phyloP scores from a whole-genome alignment of 176 grass and related monocot species.

The Ensete glaucum region DNA sequence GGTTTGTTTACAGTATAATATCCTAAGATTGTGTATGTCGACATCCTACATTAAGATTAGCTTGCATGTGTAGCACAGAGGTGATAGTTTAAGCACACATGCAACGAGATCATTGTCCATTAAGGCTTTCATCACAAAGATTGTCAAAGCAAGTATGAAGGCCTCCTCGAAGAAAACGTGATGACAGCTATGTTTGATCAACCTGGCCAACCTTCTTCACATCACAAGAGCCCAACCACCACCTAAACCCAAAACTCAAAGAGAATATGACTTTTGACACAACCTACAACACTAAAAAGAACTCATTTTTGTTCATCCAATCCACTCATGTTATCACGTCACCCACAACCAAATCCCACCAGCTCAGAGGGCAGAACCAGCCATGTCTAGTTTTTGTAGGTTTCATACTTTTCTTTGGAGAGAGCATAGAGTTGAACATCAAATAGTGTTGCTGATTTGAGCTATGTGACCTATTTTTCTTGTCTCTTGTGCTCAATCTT shows the following conservation, averaged over 20 bases:
- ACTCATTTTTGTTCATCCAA: no score
- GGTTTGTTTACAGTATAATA: not conserved
- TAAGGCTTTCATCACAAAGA: not conserved
- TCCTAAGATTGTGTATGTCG: not conserved
- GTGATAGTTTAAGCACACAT: not conserved
- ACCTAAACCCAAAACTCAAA: not conserved
- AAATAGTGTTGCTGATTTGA: not conserved
- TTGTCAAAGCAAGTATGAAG: not conserved
- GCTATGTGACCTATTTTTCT: not conserved
- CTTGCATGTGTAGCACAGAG: slow-evolving; percentile 1
- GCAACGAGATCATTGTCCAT: not conserved
- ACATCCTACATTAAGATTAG: not conserved
- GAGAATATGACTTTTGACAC: not conserved
- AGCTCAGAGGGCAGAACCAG: not conserved
- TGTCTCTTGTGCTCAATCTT: not conserved
- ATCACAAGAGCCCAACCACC: not conserved
- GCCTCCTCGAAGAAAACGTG: not conserved
- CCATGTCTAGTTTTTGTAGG: not conserved
- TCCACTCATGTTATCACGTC: not conserved
- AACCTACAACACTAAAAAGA: not conserved
- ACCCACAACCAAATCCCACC: not conserved
- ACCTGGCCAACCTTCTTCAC: not conserved
- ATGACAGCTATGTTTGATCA: not conserved
- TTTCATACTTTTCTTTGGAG: not conserved
- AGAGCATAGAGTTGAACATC: not conserved